Evolutionary conservation across 306 rosid species (phyloP), one percentile per base, ranked within the genome.

Genomic region (Abrus pulchellus): DNA sequence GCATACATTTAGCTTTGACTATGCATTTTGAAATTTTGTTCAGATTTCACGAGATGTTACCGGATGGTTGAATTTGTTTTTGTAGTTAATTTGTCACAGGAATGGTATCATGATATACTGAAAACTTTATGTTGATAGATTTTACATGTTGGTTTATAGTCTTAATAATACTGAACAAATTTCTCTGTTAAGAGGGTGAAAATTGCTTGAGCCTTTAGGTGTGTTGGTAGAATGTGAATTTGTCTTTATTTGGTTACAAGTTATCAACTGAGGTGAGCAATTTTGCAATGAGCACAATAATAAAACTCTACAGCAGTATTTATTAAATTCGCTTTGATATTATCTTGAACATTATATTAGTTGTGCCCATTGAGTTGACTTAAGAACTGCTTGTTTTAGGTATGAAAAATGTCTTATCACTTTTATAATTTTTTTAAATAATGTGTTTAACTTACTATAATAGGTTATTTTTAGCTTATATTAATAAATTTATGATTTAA

Each of bases 11-110:
- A 75, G 78, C 20, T 43, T 69, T 82, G 88, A 77, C 81, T 84
- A 34, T 88, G 86, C 62, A 83, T 64, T 83, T 85, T 80, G 60
- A 88, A 88, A 83, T 77, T 86, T 88, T 83, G 84, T 66, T 80
- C 47, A 78, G 61, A 49, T 85, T 79, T 83, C 74, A 53, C 80
- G 85, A 65, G 53, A 73, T 76, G 80, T 68, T 75, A 49, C 81
- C 36, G 33, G 68, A 78, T 70, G 28, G 72, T 63, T 78, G 41
- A 53, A 74, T 74, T 74, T 66, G 75, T 53, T 82, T 73, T 29
- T 36, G 2, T 77, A 62, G 77, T 79, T 72, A 36, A 52, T 82
- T 73, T 12, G 44, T 57, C 29, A 40, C 34, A 56, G 73, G 70
- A 80, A 72, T 54, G 62, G 52, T 27, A 49, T 28, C 59, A 43